These are phyloP conservation scores for Lactarius pseudohatsudake DNA, from an alignment of 768 basidiomycete genomes.

Conservation along the genomic window DNA sequence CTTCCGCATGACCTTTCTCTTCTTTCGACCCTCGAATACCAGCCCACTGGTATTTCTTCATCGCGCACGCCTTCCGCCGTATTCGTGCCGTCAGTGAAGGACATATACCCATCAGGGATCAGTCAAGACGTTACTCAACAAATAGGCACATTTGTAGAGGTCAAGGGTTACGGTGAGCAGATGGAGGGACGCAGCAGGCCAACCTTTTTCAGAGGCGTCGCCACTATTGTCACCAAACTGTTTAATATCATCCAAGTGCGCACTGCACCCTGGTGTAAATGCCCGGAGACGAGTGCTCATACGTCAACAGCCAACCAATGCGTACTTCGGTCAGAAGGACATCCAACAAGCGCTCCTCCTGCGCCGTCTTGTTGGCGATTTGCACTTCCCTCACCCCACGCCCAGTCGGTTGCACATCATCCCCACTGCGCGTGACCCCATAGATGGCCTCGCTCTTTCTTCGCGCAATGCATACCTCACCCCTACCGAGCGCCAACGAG, in stretches of 20 bases:
- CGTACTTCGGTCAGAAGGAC: constrained; percentile 98
- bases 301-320: constrained; percentile 69
- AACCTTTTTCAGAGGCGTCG: constrained; percentile 92
- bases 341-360: constrained; percentile 94
- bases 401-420: constrained; percentile 78
- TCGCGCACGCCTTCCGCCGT: constrained; percentile 59
- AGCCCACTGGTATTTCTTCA: constrained; percentile 25
- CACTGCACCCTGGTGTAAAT: constrained; percentile 2
- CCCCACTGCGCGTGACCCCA: constrained; percentile 72
- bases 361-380: constrained; percentile 72
- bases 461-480: constrained; percentile 88
- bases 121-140: constrained; percentile 70
- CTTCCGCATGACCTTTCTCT: constrained; percentile 70
- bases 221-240: constrained; percentile 91
- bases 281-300: constrained; percentile 13
- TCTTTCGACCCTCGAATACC: constrained; percentile 43
- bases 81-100: constrained; percentile 74
- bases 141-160: constrained; percentile 87
- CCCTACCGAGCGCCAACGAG: constrained; percentile 54
- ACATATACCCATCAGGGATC: constrained; percentile 95
- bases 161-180: constrained; percentile 86
- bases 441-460: constrained; percentile 77
- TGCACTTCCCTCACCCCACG: constrained; percentile 77
- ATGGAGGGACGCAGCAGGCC: constrained; percentile 92
- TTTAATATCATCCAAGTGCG: constrained; percentile 88